Percentiles rank a stretch among this genome's conserved stretches.
Evolutionary conservation across 2,329 filamentous ascomycete genomes (phyloP).

Genomic region (Truncatella angustata): DNA sequence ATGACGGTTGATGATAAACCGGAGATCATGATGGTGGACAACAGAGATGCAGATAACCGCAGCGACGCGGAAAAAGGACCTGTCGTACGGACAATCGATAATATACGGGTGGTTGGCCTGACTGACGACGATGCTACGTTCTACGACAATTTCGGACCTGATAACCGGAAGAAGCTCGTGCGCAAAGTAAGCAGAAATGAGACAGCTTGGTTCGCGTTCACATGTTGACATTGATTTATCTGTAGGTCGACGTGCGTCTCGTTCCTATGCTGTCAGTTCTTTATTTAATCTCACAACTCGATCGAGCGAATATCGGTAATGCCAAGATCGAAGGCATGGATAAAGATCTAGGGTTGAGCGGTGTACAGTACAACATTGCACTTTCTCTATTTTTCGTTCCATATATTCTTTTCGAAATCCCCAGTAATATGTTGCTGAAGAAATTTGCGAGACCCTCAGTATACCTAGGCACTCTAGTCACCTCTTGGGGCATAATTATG

Average conservation of each 20-base stretch:
- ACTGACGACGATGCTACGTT: conserved; percentile 26
- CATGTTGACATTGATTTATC: neutral
- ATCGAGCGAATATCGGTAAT: conserved; percentile 47
- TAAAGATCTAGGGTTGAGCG: conserved; percentile 46
- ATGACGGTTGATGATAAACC: conserved; percentile 1
- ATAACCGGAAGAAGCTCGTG: conserved; percentile 20
- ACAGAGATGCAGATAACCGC: neutral
- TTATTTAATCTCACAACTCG: conserved; percentile 53
- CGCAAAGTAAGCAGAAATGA: too few species aligned
- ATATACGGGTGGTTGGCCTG: conserved; percentile 28
- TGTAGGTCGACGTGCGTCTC: conserved; percentile 27
- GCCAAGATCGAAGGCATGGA: conserved; percentile 40
- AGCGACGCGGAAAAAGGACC: neutral
- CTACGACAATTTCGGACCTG: conserved; percentile 20
- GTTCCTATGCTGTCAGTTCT: conserved; percentile 51
- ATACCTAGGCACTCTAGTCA: conserved; percentile 65
- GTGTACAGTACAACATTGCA: conserved; percentile 57
- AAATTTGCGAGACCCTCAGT: conserved; percentile 55
- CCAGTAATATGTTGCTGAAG: conserved; percentile 66
- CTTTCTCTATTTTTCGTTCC: conserved; percentile 52
- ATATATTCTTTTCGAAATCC: conserved; percentile 60
- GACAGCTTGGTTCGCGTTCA: too few species aligned
- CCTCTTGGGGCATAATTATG: conserved; percentile 36
- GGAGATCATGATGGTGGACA: conserved; percentile 1
- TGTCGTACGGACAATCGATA: conserved; percentile 18